phyloP scores from a whole-genome alignment of 192 early-diverging fungal genomes.

The Gaertneriomyces sp. region DNA sequence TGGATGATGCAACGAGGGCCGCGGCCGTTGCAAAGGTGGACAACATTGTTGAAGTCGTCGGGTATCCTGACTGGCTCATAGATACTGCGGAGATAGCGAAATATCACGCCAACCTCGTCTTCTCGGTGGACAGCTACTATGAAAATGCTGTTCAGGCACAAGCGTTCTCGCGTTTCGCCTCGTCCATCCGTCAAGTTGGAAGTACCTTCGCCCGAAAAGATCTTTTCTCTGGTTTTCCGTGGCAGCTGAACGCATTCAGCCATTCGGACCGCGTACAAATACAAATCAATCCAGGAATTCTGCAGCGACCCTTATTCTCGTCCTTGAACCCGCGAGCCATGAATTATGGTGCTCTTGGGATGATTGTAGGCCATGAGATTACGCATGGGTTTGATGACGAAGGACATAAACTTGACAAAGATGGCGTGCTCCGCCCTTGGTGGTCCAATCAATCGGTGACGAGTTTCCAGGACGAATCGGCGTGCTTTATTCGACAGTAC shows the following conservation, averaged over 20 bases:
- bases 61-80: conserved; percentile 58
- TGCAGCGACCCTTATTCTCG: conserved; percentile 65
- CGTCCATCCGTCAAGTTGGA: conserved; percentile 32
- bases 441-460: conserved; percentile 32
- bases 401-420: conserved; percentile 54
- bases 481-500: conserved; percentile 71
- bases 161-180: conserved; percentile 37
- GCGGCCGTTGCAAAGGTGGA: conserved; percentile 59
- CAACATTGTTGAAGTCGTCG: conserved; percentile 58
- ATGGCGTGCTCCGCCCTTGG: conserved; percentile 48
- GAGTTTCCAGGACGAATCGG: conserved; percentile 47
- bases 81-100: conserved; percentile 50
- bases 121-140: conserved; percentile 52
- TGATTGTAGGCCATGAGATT: conserved; percentile 74
- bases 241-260: conserved; percentile 47
- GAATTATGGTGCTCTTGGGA: conserved; percentile 68
- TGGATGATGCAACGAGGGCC: conserved; percentile 50
- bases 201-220: conserved; percentile 20
- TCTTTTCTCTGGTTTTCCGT: conserved; percentile 38
- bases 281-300: conserved; percentile 54
- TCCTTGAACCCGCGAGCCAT: conserved; percentile 50
- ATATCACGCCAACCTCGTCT: conserved; percentile 51
- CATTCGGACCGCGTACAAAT: conserved; percentile 35
- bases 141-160: conserved; percentile 54
- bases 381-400: conserved; percentile 68